Conservation (phyloP, 495 filamentous ascomycete species). For the Acidiella bohemica region DNA sequence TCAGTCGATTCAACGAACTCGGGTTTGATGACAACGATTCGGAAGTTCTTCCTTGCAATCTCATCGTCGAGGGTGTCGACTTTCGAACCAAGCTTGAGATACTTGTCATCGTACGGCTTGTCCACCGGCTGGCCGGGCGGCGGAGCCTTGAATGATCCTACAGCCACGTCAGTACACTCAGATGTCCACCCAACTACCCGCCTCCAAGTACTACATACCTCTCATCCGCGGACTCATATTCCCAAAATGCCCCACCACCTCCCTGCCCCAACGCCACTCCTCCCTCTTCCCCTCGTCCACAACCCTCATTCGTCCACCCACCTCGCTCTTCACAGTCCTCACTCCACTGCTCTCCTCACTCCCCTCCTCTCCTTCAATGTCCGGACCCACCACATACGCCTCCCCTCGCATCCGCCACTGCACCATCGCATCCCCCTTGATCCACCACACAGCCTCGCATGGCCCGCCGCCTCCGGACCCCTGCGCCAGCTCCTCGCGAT, state of each 20-base stretch:
- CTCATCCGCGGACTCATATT: slow-evolving; percentile 57
- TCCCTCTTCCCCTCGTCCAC: slow-evolving; percentile 26
- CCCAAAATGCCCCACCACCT: slow-evolving; percentile 76
- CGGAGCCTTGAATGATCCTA: slow-evolving; percentile 62
- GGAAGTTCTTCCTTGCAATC: slow-evolving; percentile 63
- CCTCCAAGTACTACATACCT: slow-evolving; percentile 22
- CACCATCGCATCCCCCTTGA: slow-evolving; percentile 43
- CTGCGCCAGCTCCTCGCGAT: slow-evolving; percentile 26
- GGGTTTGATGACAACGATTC: slow-evolving; percentile 71
- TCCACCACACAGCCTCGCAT: slow-evolving; percentile 79
- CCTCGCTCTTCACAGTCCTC: slow-evolving; percentile 36
- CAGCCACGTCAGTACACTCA: slow-evolving; percentile 2
- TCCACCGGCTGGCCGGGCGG: slow-evolving; percentile 52
- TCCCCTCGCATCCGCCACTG: slow-evolving; percentile 77
- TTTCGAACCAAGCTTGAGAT: slow-evolving; percentile 49
- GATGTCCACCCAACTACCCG: neutral
- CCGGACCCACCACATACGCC: slow-evolving; percentile 44
- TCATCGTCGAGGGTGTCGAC: slow-evolving; percentile 54
- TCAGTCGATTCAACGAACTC: slow-evolving; percentile 68
- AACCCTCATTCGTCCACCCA: slow-evolving; percentile 30
- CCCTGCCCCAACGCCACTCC: slow-evolving; percentile 47
- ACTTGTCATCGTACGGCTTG: slow-evolving; percentile 34
- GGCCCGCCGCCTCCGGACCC: slow-evolving; percentile 50
- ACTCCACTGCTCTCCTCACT: slow-evolving; percentile 33
- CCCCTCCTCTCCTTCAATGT: slow-evolving; percentile 35